phyloP scores from a whole-genome alignment of 2,329 filamentous ascomycete genomes.

The Exophiala lecanii-corni region DNA sequence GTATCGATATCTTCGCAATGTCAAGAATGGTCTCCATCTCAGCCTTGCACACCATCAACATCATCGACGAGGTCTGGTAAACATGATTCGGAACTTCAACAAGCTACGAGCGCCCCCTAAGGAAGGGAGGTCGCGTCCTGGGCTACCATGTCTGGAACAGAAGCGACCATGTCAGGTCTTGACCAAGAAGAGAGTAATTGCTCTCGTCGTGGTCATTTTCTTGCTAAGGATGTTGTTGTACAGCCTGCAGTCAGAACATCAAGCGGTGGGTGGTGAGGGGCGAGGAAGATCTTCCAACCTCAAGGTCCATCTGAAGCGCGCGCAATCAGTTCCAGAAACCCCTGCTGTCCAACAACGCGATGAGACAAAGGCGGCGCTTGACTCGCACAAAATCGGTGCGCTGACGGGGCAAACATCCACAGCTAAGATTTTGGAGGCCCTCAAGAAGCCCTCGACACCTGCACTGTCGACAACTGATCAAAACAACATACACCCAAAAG shows the following conservation, averaged over 20 bases:
- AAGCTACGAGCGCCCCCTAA: background rate
- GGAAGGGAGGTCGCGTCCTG: slow-evolving; percentile 1
- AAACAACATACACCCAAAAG: background rate
- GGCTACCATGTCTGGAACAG: background rate
- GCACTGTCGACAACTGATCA: background rate
- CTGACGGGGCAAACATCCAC: no score
- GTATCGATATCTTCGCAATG: background rate
- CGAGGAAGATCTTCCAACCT: no score
- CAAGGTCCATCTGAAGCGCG: no score
- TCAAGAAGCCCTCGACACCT: background rate
- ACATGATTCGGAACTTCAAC: background rate
- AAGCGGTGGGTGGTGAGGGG: no score
- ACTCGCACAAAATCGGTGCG: no score
- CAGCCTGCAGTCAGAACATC: no score
- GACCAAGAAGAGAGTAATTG: background rate
- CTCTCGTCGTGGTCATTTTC: background rate
- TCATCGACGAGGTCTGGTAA: no score
- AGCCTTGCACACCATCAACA: background rate
- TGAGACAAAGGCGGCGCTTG: no score
- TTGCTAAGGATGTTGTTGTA: background rate
- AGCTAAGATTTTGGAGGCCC: background rate
- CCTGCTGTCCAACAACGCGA: no score
- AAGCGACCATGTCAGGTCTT: background rate
- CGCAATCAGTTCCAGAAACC: no score
- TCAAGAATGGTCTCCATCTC: background rate